Evolutionary conservation across 2,329 filamentous ascomycete genomes (phyloP).

Genomic region (Colletotrichum truncatum): DNA sequence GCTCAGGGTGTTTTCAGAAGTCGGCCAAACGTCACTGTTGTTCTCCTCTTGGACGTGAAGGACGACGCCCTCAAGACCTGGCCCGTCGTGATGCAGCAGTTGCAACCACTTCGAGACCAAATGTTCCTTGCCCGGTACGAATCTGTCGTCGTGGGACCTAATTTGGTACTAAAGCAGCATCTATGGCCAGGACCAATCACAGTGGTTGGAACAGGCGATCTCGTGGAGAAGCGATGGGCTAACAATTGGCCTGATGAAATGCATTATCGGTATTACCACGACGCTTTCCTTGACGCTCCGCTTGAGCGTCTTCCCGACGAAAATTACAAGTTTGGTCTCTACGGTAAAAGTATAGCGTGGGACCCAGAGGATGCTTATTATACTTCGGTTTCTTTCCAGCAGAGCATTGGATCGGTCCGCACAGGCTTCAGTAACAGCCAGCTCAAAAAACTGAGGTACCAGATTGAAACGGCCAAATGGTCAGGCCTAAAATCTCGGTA

Average conservation of each 20-base stretch:
- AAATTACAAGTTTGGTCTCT: background rate
- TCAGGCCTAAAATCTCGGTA: conserved; percentile 66
- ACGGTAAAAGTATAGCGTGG: background rate
- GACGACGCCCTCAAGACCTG: conserved; percentile 60
- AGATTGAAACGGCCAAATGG: conserved; percentile 57
- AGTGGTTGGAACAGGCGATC: conserved; percentile 72
- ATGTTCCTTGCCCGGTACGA: conserved; percentile 65
- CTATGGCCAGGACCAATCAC: conserved; percentile 62
- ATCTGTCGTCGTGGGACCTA: conserved; percentile 45
- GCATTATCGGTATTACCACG: conserved; percentile 59
- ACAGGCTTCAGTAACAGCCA: conserved; percentile 53
- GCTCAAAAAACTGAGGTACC: conserved; percentile 49
- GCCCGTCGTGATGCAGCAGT: conserved; percentile 49
- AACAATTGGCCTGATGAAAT: conserved; percentile 59
- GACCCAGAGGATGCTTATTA: conserved; percentile 58
- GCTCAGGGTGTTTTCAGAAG: conserved; percentile 65
- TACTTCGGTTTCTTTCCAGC: conserved; percentile 66
- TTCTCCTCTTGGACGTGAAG: conserved; percentile 77
- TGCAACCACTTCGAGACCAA: conserved; percentile 65
- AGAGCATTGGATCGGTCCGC: conserved; percentile 61
- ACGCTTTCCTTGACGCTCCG: conserved; percentile 74
- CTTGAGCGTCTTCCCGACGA: conserved; percentile 49
- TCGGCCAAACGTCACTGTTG: conserved; percentile 60
- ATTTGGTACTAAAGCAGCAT: background rate
- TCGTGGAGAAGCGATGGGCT: conserved; percentile 45